These are phyloP conservation scores for Pisolithus microcarpus DNA, from an alignment of 768 basidiomycete genomes.

Conservation along the genomic window DNA sequence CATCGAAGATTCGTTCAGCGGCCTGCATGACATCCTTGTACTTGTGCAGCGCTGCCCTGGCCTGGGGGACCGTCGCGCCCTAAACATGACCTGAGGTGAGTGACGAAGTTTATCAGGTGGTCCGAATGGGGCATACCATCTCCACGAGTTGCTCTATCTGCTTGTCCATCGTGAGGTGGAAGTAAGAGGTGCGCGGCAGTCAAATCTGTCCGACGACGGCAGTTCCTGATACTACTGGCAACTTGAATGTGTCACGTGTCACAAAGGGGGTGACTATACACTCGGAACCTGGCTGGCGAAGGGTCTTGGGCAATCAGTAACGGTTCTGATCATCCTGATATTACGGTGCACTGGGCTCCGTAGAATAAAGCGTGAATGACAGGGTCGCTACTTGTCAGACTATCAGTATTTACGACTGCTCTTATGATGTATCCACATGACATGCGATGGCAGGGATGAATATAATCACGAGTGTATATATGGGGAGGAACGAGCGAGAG, in stretches of 20 bases:
- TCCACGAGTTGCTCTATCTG: conserved; percentile 58
- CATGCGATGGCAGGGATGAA: too few relatives aligned
- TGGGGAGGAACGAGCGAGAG: too few relatives aligned
- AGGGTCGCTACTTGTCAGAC: too few relatives aligned
- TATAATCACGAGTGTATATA: too few relatives aligned
- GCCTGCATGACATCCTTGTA: conserved; percentile 90
- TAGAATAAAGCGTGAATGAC: too few relatives aligned
- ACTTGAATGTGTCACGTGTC: background rate
- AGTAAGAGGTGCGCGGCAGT: background rate
- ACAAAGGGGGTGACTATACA: background rate
- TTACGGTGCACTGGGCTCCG: too few relatives aligned
- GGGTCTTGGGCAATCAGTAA: too few relatives aligned
- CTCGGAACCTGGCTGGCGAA: background rate
- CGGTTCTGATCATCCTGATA: too few relatives aligned
- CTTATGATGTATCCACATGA: too few relatives aligned
- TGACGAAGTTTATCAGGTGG: background rate
- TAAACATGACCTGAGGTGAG: conserved; percentile 22
- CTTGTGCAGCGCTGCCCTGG: conserved; percentile 72
- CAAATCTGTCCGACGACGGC: too few relatives aligned
- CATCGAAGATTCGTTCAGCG: conserved; percentile 79
- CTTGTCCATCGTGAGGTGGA: conserved; percentile 37
- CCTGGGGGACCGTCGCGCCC: conserved; percentile 81
- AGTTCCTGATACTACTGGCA: too few relatives aligned
- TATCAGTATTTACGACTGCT: too few relatives aligned
- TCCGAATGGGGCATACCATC: conserved; percentile 34